Base-by-base conservation (phyloP, 305 asterid species). In the Fraxinus xanthoxyloides region DNA sequence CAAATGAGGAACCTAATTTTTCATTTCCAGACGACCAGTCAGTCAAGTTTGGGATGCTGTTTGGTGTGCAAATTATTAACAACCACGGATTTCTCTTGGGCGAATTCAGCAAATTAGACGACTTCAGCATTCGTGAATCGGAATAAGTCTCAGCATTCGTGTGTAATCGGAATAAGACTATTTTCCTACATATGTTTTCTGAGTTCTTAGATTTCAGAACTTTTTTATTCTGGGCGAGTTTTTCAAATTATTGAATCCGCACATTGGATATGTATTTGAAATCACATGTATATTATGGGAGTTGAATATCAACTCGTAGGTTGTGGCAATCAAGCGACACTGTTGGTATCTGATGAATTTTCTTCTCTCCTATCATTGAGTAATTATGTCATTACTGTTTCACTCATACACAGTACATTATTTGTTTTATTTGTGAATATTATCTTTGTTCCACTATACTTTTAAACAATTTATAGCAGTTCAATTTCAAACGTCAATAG, bases 61-160 rank as follows among this genome's bases (percentile, higher is more conserved):
- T 67, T 43, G 92, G 89, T 1, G 86, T 87, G 2, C 89, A 86
- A 10, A 70, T 89, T 1, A 78, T 87, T 15, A 91, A 92, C 43
- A 75, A 63, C 10, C 73, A 85, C 67, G 93, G 88, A 21, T 84
- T 84, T 32, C 78, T 89, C 63, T 9, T 90, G 23, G 93, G 92
- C 35, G 89, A 88, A n/a, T 89, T 87, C 51, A 82, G 86, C 35
- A 84, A 78, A 79, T 51, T 89, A 8, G 89, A 92, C 69, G 90
- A 91, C 82, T 80, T 90, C 74, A 88, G 81, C 32, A 74, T 87
- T 28, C 43, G 85, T 65, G 73, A 9, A 4, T 1, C 17, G 4
- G 72, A 63, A 63, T 63, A 24, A 63, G 34, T 24, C 15, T 63
- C 73, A 85, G 81, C 26, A 69, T 85, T 26, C 38, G 9, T 54